Evolutionary conservation across 208 protist species (phyloP), one percentile per base, ranked within the genome.

Genomic region (Histomonas meleagridis): DNA sequence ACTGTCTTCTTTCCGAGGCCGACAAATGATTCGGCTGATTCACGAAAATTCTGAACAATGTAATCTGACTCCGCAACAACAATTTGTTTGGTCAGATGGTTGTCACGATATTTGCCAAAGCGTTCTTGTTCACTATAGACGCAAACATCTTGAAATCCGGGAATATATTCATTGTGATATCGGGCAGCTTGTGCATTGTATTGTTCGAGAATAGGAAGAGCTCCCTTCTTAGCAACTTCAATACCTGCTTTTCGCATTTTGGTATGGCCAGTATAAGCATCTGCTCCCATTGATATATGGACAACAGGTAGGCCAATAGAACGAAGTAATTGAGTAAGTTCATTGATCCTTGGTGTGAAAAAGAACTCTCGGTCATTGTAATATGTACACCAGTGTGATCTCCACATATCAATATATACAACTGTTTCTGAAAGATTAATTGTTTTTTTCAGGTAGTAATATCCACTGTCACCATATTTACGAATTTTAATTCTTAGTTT

Each of bases 321-420:
- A 4, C 70, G n/a, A 28, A 79, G 28, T 28, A 3, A 49, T 23
- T 79, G 70, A 10, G 49, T n/a, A 18, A 79, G 18, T 49, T 79
- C 70, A 23, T 79, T 79, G 10, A 79, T 79, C 40, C 70, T 79
- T 28, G 70, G 70, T 49, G 70, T 79, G 40, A 79, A 79, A 79
- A 51, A 79, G 70, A 79, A 79, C 49, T 79, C 70, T 51, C 70
- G n/a, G 40, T 79, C 70, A 28, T 79, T 79, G 49, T 79, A 79
- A 49, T 79, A 79, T 79, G 70, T 79, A 40, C 70, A 79, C 70
- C 70, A 79, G 49, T 79, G 70, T 32, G 70, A 79, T 51, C 70
- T 46, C 70, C 70, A 79, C 70, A 79, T 79, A 79, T 79, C 70
- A 9, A 79, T 40, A 28, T 79, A 79, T 46, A 51, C 70, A 49